Conservation (phyloP, 495 filamentous ascomycete species). For the Hyaloscypha hepaticicola region DNA sequence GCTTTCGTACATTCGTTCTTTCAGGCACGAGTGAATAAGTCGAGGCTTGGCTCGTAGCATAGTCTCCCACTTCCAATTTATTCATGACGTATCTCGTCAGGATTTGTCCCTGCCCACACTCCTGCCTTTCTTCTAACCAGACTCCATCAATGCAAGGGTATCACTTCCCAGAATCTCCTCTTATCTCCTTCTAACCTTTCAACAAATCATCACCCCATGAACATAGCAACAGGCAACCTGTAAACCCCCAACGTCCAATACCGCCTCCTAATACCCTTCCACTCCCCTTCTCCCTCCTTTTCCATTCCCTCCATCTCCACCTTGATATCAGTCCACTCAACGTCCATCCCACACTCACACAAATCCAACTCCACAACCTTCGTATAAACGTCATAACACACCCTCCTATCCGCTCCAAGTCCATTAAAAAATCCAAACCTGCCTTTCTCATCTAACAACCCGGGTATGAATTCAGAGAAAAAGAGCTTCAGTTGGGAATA, state of each 20-base stretch:
- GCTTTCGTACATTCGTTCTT: not conserved
- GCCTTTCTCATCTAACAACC: slow-evolving; percentile 68
- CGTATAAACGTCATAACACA: slow-evolving; percentile 94
- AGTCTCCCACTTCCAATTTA: not conserved
- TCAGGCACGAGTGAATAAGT: not conserved
- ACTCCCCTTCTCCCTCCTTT: slow-evolving; percentile 59
- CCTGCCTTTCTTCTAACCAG: not conserved
- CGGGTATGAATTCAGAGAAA: slow-evolving; percentile 83
- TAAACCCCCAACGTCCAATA: slow-evolving; percentile 88
- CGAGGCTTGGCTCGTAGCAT: not conserved
- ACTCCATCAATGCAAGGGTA: slow-evolving; percentile 8
- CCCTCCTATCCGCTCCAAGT: slow-evolving; percentile 84
- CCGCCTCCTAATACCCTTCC: slow-evolving; percentile 80
- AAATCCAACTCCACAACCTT: slow-evolving; percentile 92
- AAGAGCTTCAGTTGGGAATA: slow-evolving; percentile 83
- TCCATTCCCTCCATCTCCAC: slow-evolving; percentile 58
- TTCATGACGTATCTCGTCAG: not conserved
- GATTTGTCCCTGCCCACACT: no score
- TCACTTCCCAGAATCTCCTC: slow-evolving; percentile 9
- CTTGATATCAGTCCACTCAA: slow-evolving; percentile 75
- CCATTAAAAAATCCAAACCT: slow-evolving; percentile 95
- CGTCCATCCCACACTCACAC: slow-evolving; percentile 86
- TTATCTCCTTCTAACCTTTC: slow-evolving; percentile 12
- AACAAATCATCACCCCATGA: slow-evolving; percentile 29
- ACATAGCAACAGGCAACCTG: slow-evolving; percentile 57